Evolutionary conservation across 768 basidiomycete genomes (phyloP).

Genomic region (Cystobasidium ongulense): DNA sequence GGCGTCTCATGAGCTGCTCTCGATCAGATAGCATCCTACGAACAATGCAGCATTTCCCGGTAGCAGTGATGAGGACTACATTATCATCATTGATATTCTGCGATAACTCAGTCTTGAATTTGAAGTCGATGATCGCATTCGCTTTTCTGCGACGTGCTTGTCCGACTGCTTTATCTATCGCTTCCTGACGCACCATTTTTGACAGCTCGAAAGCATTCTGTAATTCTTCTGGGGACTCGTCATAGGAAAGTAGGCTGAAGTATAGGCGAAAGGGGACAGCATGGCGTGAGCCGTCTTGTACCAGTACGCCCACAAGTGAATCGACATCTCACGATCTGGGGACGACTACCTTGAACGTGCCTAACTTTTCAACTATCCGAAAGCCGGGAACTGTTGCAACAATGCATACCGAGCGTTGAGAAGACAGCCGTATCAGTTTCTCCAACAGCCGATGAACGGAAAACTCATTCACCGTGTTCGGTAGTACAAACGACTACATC

Average conservation of each 20-base stretch:
- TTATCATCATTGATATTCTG: not conserved
- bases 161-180: not conserved
- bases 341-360: conserved; percentile 1
- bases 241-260: not conserved
- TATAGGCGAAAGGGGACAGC: not conserved
- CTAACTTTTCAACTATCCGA: not conserved
- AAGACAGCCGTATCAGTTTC: no score
- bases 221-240: conserved; percentile 3
- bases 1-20: not conserved
- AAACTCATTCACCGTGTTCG: conserved; percentile 5
- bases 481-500: conserved; percentile 7
- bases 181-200: conserved; percentile 26
- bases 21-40: not conserved
- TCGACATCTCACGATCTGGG: conserved; percentile 2
- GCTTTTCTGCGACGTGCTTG: conserved; percentile 8
- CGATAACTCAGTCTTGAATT: conserved; percentile 1
- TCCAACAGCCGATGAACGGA: no score
- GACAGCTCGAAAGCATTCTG: not conserved
- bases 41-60: not conserved
- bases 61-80: conserved; percentile 3
- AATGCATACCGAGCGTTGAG: no score
- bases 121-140: conserved; percentile 15
- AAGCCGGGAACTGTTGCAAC: conserved; percentile 23
- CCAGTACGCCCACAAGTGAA: not conserved
- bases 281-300: no score